A percentile compares a stretch with the other conserved stretches of the same genome.
Conservation (phyloP, 2,329 filamentous ascomycete genomes). For the Moelleriella libera region DNA sequence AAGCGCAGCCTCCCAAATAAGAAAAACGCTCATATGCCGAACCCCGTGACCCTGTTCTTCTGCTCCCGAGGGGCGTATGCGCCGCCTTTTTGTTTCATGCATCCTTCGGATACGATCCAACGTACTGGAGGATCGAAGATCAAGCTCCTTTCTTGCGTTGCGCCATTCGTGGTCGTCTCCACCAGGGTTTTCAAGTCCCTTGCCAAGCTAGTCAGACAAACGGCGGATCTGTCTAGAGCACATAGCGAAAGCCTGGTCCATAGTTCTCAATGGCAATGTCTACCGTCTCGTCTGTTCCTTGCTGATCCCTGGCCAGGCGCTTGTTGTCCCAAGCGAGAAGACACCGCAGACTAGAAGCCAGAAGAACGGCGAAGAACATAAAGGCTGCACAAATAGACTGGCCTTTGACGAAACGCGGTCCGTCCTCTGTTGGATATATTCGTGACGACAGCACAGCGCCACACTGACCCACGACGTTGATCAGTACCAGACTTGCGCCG, state of each 20-base stretch:
- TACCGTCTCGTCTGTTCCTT: constrained; percentile 1
- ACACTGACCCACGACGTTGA: constrained; percentile 65
- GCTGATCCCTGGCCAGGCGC: constrained; percentile 3
- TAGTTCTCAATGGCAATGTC: constrained; percentile 8
- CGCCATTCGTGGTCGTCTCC: too few species aligned
- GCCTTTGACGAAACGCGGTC: constrained; percentile 32
- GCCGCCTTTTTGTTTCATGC: too few species aligned
- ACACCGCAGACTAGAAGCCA: constrained; percentile 5
- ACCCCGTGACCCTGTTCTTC: too few species aligned
- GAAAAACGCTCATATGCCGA: too few species aligned
- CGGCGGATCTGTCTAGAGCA: constrained; percentile 1
- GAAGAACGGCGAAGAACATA: constrained; percentile 8
- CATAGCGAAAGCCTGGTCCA: constrained; percentile 9
- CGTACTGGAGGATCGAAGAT: too few species aligned
- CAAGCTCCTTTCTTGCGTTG: too few species aligned
- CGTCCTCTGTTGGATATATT: constrained; percentile 40
- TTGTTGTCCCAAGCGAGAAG: constrained; percentile 8
- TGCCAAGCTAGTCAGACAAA: not conserved
- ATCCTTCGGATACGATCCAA: too few species aligned
- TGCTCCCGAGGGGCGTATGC: too few species aligned
- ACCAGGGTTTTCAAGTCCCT: not conserved
- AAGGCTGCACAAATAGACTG: constrained; percentile 9
- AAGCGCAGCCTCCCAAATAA: too few species aligned
- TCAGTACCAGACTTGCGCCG: constrained; percentile 57
- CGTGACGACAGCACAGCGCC: constrained; percentile 51